Conservation (phyloP, 2,329 filamentous ascomycete genomes). For the Xylaria arbuscula region DNA sequence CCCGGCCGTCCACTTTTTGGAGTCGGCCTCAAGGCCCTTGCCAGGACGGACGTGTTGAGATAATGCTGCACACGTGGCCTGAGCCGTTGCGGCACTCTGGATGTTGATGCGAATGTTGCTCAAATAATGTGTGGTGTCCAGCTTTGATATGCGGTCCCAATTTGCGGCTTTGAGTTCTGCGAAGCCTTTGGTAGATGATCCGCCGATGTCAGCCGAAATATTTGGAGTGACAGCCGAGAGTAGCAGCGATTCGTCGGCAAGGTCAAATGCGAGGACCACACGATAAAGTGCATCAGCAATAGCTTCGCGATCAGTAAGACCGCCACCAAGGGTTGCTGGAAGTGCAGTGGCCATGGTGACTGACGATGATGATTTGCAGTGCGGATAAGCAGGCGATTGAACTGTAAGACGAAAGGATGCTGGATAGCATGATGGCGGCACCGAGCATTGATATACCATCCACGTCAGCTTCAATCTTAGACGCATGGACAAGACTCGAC, state of each 20-base stretch:
- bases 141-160: constrained; percentile 2
- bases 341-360: constrained; percentile 2
- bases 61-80: constrained; percentile 3
- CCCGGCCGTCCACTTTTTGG: neutral
- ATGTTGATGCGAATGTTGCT: constrained; percentile 3
- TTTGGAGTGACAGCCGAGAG: constrained; percentile 5
- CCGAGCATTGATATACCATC: neutral
- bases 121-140: constrained; percentile 4
- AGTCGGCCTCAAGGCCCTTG: neutral
- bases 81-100: neutral
- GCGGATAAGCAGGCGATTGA: neutral
- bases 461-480: neutral
- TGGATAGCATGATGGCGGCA: no score
- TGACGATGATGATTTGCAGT: neutral
- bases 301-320: constrained; percentile 5
- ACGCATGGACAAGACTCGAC: neutral
- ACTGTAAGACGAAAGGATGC: neutral
- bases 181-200: constrained; percentile 6
- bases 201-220: neutral
- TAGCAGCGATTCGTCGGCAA: neutral
- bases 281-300: constrained; percentile 9
- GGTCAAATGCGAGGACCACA: constrained; percentile 8
- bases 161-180: constrained; percentile 5
- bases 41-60: constrained; percentile 5
- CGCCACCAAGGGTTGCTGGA: neutral